Evolutionary conservation across 164 flowering plant genomes (phyloP).

Genomic region (Dillenia turbinata): DNA sequence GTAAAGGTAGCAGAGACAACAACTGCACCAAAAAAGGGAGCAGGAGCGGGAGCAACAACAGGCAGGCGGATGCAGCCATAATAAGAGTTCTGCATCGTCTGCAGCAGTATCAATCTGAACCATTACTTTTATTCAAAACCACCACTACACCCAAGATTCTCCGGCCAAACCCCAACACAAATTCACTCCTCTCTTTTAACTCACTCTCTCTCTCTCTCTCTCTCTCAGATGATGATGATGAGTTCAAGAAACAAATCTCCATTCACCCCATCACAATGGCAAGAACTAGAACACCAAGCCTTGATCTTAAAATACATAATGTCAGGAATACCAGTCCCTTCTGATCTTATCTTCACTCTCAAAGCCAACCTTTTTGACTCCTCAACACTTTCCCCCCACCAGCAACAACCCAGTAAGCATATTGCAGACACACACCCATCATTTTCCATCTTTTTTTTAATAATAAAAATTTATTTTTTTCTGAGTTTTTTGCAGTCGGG

Average conservation of each 20-base stretch:
- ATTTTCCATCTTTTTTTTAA: neutral
- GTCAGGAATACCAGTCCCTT: conserved; percentile 47
- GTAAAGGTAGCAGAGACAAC: conserved; percentile 33
- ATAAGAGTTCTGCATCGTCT: conserved; percentile 13
- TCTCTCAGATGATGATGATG: conserved; percentile 16
- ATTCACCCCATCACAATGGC: conserved; percentile 61
- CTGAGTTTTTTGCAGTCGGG: conserved; percentile 28
- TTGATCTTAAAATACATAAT: conserved; percentile 55
- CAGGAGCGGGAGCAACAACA: conserved; percentile 18
- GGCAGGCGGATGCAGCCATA: conserved; percentile 23
- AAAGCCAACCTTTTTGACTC: conserved; percentile 26
- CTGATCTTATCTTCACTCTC: conserved; percentile 41
- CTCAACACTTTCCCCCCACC: conserved; percentile 30
- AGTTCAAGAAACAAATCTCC: conserved; percentile 29
- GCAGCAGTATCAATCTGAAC: conserved; percentile 14
- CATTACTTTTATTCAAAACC: conserved; percentile 16
- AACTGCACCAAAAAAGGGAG: conserved; percentile 23
- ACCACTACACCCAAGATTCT: conserved; percentile 28
- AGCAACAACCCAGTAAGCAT: conserved; percentile 35
- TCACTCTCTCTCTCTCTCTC: neutral
- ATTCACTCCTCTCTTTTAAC: neutral
- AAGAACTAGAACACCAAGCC: conserved; percentile 72
- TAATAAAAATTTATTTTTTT: conserved; percentile 11
- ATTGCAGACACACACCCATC: neutral
- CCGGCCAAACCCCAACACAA: conserved; percentile 15